These are phyloP conservation scores for Astrocystis sublimbata DNA, from an alignment of 495 filamentous ascomycete genomes.

Conservation along the genomic window DNA sequence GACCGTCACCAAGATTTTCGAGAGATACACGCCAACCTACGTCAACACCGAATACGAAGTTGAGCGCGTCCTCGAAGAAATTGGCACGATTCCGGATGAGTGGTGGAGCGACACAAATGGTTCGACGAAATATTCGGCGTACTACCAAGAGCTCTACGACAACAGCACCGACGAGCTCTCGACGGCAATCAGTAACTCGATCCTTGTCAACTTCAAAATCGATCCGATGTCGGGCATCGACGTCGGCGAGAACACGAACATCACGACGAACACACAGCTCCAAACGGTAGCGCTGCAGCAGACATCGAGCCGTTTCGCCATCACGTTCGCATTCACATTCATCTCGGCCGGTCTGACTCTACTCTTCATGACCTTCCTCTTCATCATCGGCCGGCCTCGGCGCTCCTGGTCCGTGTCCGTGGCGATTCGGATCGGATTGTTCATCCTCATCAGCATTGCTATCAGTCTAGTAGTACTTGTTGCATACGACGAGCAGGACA, in stretches of 20 bases:
- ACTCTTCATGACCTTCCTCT: slow-evolving; percentile 65
- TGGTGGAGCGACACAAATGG: slow-evolving; percentile 13
- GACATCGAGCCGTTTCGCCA: slow-evolving; percentile 44
- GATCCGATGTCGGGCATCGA: slow-evolving; percentile 22
- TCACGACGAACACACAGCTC: slow-evolving; percentile 13
- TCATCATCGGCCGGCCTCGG: not conserved
- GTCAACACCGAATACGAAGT: slow-evolving; percentile 11
- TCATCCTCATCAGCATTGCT: not conserved
- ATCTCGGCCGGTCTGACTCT: slow-evolving; percentile 87
- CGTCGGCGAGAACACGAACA: not conserved
- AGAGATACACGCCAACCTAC: slow-evolving; percentile 22
- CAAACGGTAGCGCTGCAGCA: slow-evolving; percentile 4
- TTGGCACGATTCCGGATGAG: slow-evolving; percentile 20
- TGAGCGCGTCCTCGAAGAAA: slow-evolving; percentile 12
- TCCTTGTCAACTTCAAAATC: slow-evolving; percentile 30
- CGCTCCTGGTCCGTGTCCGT: not conserved
- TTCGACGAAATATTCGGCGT: not conserved
- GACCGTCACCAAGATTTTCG: not conserved
- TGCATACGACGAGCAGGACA: not conserved
- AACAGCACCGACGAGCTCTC: not conserved
- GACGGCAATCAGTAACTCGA: slow-evolving; percentile 20
- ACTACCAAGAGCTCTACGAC: not conserved
- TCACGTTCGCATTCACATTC: slow-evolving; percentile 70
- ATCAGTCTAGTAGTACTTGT: not conserved
- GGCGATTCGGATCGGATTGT: not conserved